phyloP scores from a whole-genome alignment of 371 early-diverging fungal genomes.

The Mortierella sp. region DNA sequence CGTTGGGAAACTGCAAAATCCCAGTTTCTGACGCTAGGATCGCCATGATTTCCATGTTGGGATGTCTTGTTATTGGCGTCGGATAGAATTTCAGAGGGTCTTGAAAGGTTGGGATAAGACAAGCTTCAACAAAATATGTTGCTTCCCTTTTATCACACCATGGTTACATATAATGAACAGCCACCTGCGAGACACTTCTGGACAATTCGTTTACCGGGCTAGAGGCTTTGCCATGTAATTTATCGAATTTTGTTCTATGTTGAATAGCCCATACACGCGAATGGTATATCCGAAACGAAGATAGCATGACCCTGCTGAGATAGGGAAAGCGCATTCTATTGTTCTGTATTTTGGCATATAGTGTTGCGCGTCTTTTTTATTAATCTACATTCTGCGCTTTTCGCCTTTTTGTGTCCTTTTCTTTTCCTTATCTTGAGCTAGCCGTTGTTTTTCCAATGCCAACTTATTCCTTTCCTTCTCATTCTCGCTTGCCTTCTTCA shows the following conservation, averaged over 20 bases:
- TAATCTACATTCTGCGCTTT: conserved; percentile 63
- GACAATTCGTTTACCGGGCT: background rate
- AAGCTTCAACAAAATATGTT: background rate
- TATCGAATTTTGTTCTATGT: too few relatives aligned
- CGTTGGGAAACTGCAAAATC: background rate
- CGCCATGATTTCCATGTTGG: background rate
- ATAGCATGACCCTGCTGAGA: too few relatives aligned
- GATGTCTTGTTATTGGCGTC: background rate
- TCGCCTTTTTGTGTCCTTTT: conserved; percentile 65
- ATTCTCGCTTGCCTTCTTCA: conserved; percentile 65
- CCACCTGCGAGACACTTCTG: background rate
- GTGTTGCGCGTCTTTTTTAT: background rate
- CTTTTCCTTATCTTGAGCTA: conserved; percentile 65
- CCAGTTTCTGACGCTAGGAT: background rate
- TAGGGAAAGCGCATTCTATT: too few relatives aligned
- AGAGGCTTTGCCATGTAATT: too few relatives aligned
- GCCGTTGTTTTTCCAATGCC: conserved; percentile 66
- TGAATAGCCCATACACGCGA: too few relatives aligned
- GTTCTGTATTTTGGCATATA: background rate
- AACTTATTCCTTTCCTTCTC: conserved; percentile 69
- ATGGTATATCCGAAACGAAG: too few relatives aligned
- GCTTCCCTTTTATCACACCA: background rate
- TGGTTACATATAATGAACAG: background rate
- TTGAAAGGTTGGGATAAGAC: too few relatives aligned
- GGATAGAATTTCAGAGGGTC: background rate